Conservation (phyloP, 2,329 filamentous ascomycete species). For the Botrytis byssoidea region DNA sequence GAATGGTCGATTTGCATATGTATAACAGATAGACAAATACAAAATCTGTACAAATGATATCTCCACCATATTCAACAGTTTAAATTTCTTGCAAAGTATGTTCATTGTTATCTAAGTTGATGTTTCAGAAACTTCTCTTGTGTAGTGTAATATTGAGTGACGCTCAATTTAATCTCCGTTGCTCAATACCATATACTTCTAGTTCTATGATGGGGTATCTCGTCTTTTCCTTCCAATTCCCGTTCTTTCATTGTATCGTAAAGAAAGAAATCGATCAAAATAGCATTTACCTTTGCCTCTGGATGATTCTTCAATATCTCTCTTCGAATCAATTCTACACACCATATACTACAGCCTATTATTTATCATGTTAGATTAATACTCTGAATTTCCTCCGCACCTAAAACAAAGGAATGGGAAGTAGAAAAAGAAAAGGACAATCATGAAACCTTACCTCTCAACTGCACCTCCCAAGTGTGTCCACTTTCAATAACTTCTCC, state of each 20-base stretch:
- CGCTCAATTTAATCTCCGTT: not conserved
- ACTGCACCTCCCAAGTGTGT: slow-evolving; percentile 77
- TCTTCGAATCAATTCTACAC: slow-evolving; percentile 80
- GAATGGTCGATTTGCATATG: not conserved
- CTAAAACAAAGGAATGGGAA: not conserved
- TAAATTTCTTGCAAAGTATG: not conserved
- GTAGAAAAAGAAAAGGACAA: not conserved
- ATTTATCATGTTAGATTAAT: not conserved
- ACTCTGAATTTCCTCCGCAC: not conserved
- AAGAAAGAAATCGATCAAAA: slow-evolving; percentile 94
- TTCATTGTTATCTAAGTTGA: not conserved
- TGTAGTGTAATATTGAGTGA: not conserved
- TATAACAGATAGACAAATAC: slow-evolving; percentile 6
- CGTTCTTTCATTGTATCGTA: slow-evolving; percentile 92
- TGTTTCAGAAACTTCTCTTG: not conserved
- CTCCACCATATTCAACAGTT: not conserved
- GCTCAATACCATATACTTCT: slow-evolving; percentile 88
- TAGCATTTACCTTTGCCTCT: slow-evolving; percentile 73
- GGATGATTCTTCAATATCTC: slow-evolving; percentile 77
- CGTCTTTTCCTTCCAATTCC: slow-evolving; percentile 61
- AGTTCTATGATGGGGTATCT: slow-evolving; percentile 81
- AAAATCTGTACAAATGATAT: slow-evolving; percentile 10
- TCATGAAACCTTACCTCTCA: slow-evolving; percentile 64
- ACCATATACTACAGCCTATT: slow-evolving; percentile 88
- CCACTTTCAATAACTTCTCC: slow-evolving; percentile 68